Percentiles rank a stretch among this genome's conserved stretches.
These are phyloP conservation scores for Didymella lethalis DNA, from an alignment of 2,329 filamentous ascomycete species.

Conservation along the genomic window DNA sequence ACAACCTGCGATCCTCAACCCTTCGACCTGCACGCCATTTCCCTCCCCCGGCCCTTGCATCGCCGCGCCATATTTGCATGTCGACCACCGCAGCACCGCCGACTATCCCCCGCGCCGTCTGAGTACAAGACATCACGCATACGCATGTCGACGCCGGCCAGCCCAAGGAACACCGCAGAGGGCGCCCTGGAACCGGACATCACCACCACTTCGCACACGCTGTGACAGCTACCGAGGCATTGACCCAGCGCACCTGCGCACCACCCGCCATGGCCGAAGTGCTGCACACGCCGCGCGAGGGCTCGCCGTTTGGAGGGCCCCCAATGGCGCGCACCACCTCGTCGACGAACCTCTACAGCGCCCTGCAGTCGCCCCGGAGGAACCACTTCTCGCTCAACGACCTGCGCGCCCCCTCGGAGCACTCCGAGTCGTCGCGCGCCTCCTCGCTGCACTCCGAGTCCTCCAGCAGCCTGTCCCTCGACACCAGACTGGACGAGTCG, in stretches of 20 bases:
- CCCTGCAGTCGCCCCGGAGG: conserved; percentile 43
- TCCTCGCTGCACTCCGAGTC: conserved; percentile 70
- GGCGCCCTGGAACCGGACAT: conserved; percentile 36
- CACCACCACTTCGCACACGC: conserved; percentile 22
- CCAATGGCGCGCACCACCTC: conserved; percentile 53
- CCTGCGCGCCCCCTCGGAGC: conserved; percentile 46
- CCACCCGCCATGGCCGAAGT: conserved; percentile 52
- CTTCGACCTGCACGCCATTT: too few species aligned
- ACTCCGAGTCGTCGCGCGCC: conserved; percentile 50
- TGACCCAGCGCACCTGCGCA: conserved; percentile 24
- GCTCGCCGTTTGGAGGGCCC: conserved; percentile 46
- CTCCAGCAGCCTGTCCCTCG: conserved; percentile 68
- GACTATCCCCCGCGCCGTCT: conserved; percentile 16
- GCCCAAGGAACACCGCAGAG: conserved; percentile 32
- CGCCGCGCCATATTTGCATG: conserved; percentile 15
- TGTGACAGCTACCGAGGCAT: conserved; percentile 35
- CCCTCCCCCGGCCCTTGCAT: conserved; percentile 20
- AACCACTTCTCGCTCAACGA: conserved; percentile 48
- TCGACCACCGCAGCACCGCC: conserved; percentile 23
- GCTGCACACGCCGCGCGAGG: conserved; percentile 35
- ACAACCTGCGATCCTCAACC: not conserved
- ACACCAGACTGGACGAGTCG: conserved; percentile 62
- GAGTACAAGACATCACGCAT: conserved; percentile 25
- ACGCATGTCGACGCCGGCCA: conserved; percentile 46
- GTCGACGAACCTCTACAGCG: conserved; percentile 55